These are phyloP conservation scores for Rhodomyrtus psidioides DNA, from an alignment of 441 rosid species.

Conservation along the genomic window DNA sequence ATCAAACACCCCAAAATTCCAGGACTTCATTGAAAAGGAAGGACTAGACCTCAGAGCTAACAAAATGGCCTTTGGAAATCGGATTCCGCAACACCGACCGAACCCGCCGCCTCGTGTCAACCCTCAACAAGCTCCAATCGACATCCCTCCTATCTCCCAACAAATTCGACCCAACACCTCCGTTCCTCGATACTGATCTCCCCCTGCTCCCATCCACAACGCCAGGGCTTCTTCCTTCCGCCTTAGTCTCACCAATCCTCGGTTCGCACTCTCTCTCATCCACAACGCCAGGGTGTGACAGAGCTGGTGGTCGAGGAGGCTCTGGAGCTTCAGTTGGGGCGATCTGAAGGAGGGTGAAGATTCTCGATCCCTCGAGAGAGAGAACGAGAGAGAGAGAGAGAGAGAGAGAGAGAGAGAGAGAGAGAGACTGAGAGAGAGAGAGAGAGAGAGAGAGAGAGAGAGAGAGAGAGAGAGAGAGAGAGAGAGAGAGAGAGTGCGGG, in stretches of 20 bases:
- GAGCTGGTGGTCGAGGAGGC: too few relatives aligned
- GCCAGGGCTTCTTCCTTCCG: background rate
- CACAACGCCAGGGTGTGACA: too few relatives aligned
- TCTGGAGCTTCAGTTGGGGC: too few relatives aligned
- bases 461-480: too few relatives aligned
- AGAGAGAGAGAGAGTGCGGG: too few relatives aligned
- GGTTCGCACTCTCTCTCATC: too few relatives aligned
- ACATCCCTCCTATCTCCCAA: conserved; percentile 10
- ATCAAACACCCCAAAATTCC: background rate
- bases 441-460: too few relatives aligned
- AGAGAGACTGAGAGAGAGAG: too few relatives aligned
- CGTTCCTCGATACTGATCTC: conserved; percentile 35
- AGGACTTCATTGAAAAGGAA: background rate
- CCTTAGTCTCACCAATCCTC: background rate
- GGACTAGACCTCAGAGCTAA: conserved; percentile 33
- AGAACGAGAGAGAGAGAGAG: too few relatives aligned
- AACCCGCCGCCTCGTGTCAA: conserved; percentile 25
- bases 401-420: too few relatives aligned
- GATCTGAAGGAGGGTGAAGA: too few relatives aligned
- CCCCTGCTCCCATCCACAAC: conserved; percentile 26
- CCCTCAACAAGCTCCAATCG: conserved; percentile 31
- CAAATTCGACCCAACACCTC: background rate
- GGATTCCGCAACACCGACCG: conserved; percentile 46
- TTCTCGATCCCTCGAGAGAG: too few relatives aligned
- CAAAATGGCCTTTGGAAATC: conserved; percentile 13